Base-by-base conservation (phyloP, 2,329 filamentous ascomycete species). In the Ceratocystis eucalypticola region DNA sequence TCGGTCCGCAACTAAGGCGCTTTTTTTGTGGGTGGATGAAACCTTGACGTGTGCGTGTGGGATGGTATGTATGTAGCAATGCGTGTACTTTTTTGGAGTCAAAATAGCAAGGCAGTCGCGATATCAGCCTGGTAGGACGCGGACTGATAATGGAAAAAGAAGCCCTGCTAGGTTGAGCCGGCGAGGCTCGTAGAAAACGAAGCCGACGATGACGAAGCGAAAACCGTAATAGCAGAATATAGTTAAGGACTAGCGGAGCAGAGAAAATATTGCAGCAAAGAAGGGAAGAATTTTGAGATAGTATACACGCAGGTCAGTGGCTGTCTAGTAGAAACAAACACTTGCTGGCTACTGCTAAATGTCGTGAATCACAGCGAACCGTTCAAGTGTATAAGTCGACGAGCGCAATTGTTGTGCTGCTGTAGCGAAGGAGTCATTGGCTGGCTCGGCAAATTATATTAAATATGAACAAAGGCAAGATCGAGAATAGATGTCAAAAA, bases 91-190 rank as follows among this genome's bases (percentile, higher is more conserved):
- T 20, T 12, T 46, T 50, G 41, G 28, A 63, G 44, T 63, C 41
- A 45, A n/a, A 10, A 17, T 1, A 15, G 37, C 12, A 22, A 48
- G 44, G 41, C 41, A 28, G 41, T 48, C 25, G 64, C 64, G 37
- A 65, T 65, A 25, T 10, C 22, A 61, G 53, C 64, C 53, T 41
- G 48, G 53, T 53, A 65, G 64, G 17, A 53, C 64, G 53, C 64
- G 46, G 37, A 45, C 37, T 41, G 37, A 41, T 1, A 57, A 59
- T 6, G 5, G 5, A 20, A 46, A 17, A 63, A 63, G 8, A 44
- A 22, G 22, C 6, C n/a, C 25, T 30, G 53, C 28, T 28, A 28
- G 53, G 6, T 50, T 20, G 22, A 50, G 48, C 48, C 22, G 8
- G 17, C 48, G 48, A 20, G 37, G 37, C 37, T 10, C 37, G 37